Evolutionary conservation across 208 protist genomes (phyloP).

Genomic region (Trypanosoma melophagium): DNA sequence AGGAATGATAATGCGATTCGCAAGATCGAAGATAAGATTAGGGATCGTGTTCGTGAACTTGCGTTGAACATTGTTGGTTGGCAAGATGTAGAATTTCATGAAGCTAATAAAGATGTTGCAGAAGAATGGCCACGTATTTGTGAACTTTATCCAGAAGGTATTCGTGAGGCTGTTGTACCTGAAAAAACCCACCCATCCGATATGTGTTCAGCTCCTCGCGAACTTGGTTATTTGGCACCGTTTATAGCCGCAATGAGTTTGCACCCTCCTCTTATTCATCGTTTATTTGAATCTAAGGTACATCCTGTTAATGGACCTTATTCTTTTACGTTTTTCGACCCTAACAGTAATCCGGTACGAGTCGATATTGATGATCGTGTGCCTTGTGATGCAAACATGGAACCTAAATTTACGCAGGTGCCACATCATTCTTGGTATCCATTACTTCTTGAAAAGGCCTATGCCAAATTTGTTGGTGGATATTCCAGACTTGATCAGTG

Average conservation of each 20-base stretch:
- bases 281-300: no score
- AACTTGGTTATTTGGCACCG: slow-evolving; percentile 67
- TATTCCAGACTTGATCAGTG: slow-evolving; percentile 82
- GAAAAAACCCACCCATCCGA: slow-evolving; percentile 22
- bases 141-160: slow-evolving; percentile 75
- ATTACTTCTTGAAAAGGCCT: slow-evolving; percentile 89
- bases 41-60: slow-evolving; percentile 64
- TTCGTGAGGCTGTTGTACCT: slow-evolving; percentile 45
- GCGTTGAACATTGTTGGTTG: slow-evolving; percentile 68
- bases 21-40: slow-evolving; percentile 66
- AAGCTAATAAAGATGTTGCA: slow-evolving; percentile 61
- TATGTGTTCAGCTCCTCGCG: slow-evolving; percentile 44
- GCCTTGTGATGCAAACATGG: slow-evolving; percentile 42
- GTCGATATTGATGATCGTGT: slow-evolving; percentile 86
- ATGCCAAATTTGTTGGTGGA: slow-evolving; percentile 90
- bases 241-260: slow-evolving; percentile 74
- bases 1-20: no score
- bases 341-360: slow-evolving; percentile 76
- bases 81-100: slow-evolving; percentile 84
- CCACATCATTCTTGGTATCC: slow-evolving; percentile 69
- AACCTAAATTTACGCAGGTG: slow-evolving; percentile 67
- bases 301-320: slow-evolving; percentile 73
- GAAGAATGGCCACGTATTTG: slow-evolving; percentile 75
- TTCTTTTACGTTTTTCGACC: slow-evolving; percentile 84
- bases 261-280: slow-evolving; percentile 66